phyloP scores from a whole-genome alignment of 1,284 basidiomycete genomes.

The Melampsora americana region DNA sequence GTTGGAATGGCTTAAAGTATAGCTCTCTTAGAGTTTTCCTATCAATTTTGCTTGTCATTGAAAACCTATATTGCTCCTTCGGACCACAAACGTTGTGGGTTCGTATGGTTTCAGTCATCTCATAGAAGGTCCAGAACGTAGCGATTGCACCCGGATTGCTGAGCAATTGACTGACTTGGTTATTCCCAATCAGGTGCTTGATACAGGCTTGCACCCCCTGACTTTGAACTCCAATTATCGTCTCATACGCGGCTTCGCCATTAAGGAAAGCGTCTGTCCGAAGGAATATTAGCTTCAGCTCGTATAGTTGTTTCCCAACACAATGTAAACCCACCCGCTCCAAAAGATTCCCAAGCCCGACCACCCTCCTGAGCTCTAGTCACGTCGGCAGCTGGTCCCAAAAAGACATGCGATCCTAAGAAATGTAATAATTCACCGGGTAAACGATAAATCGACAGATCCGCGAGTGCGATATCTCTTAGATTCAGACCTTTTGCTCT shows the following conservation, averaged over 20 bases:
- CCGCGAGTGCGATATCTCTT: neutral
- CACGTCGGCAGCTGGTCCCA: conserved; percentile 49
- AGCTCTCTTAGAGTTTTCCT: conserved; percentile 18
- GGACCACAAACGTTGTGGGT: neutral
- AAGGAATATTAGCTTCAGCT: neutral
- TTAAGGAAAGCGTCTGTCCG: neutral
- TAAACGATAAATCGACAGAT: neutral
- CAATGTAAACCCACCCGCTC: neutral
- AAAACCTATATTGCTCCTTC: conserved; percentile 22
- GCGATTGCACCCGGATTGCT: neutral
- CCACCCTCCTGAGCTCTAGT: conserved; percentile 49
- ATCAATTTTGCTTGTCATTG: conserved; percentile 9
- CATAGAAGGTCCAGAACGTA: neutral
- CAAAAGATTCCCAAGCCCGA: conserved; percentile 48
- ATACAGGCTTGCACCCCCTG: conserved; percentile 5
- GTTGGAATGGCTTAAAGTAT: conserved; percentile 13
- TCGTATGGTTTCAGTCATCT: neutral
- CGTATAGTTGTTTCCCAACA: neutral
- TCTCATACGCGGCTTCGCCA: conserved; percentile 5
- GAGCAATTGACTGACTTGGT: conserved; percentile 25
- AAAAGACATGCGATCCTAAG: conserved; percentile 44
- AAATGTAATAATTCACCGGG: neutral
- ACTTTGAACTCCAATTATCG: conserved; percentile 7
- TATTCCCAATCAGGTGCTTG: conserved; percentile 12
- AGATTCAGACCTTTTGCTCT: conserved; percentile 46